Percentiles rank a stretch among this genome's conserved stretches.
Conservation (phyloP, 768 basidiomycete genomes). For the Mycena albidolilacea region DNA sequence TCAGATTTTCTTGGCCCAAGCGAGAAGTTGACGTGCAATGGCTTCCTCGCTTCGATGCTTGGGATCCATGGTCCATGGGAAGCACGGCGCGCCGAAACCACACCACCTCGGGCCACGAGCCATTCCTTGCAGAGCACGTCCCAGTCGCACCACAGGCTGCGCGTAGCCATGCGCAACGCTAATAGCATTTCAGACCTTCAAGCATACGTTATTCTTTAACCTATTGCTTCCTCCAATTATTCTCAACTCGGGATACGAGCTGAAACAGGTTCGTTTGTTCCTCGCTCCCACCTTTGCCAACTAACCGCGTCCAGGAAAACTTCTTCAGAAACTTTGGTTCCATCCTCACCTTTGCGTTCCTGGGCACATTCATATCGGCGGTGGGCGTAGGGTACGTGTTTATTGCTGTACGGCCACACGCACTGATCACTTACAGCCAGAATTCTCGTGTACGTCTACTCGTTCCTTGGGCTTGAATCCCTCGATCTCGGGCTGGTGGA, state of each 20-base stretch:
- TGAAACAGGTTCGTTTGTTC: constrained; percentile 82
- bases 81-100: no score
- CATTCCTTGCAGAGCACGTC: background rate
- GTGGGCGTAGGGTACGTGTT: constrained; percentile 92
- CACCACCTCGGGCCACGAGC: no score
- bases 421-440: constrained; percentile 74
- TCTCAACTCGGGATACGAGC: constrained; percentile 96
- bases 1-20: no score
- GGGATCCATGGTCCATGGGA: no score
- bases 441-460: constrained; percentile 94
- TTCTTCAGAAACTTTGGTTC: constrained; percentile 99
- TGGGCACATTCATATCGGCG: constrained; percentile 96
- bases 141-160: background rate
- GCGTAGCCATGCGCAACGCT: constrained; percentile 23
- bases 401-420: background rate
- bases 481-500: constrained; percentile 90
- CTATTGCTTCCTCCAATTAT: constrained; percentile 98
- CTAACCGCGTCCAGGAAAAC: constrained; percentile 77
- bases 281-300: background rate
- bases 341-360: constrained; percentile 93
- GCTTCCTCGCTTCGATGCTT: no score
- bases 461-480: constrained; percentile 92
- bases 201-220: constrained; percentile 98
- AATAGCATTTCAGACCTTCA: constrained; percentile 79
- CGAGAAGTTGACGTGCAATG: no score